These are phyloP conservation scores for Suillus subluteus DNA, from an alignment of 768 basidiomycete genomes.

Conservation along the genomic window DNA sequence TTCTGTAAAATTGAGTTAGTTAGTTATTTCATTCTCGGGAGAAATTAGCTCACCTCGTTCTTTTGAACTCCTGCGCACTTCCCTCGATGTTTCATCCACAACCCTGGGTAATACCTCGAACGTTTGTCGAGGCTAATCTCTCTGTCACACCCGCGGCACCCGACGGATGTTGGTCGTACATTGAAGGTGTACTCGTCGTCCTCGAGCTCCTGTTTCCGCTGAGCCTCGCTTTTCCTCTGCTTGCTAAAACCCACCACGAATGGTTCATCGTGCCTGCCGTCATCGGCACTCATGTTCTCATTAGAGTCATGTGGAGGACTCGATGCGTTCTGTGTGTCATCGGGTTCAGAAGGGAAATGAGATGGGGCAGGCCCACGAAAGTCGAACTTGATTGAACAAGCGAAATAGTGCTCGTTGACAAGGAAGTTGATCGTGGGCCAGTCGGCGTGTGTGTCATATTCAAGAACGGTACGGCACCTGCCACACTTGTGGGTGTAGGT, in stretches of 20 bases:
- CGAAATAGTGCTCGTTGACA: slow-evolving; percentile 31
- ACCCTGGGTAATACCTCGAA: slow-evolving; percentile 38
- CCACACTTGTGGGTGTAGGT: slow-evolving; percentile 21
- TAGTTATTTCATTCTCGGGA: background rate
- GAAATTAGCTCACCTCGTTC: slow-evolving; percentile 28
- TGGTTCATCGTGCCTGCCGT: background rate
- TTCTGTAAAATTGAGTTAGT: slow-evolving; percentile 26
- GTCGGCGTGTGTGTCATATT: slow-evolving; percentile 29
- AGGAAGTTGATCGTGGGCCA: slow-evolving; percentile 33
- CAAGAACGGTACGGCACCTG: slow-evolving; percentile 28
- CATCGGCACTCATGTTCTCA: background rate
- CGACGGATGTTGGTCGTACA: slow-evolving; percentile 31
- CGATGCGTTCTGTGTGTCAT: background rate
- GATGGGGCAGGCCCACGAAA: background rate
- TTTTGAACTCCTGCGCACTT: slow-evolving; percentile 32
- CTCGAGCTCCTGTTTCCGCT: slow-evolving; percentile 32
- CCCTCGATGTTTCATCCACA: slow-evolving; percentile 36
- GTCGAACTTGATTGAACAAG: slow-evolving; percentile 20
- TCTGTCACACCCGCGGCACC: slow-evolving; percentile 32
- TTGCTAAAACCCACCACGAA: slow-evolving; percentile 23
- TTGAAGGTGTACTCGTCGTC: slow-evolving; percentile 31
- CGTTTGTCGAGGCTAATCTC: slow-evolving; percentile 39
- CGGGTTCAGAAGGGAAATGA: background rate
- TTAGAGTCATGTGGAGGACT: background rate
- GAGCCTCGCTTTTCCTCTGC: slow-evolving; percentile 32